phyloP scores from a whole-genome alignment of 2,329 filamentous ascomycete genomes.

The Aspergillus pseudotamarii region DNA sequence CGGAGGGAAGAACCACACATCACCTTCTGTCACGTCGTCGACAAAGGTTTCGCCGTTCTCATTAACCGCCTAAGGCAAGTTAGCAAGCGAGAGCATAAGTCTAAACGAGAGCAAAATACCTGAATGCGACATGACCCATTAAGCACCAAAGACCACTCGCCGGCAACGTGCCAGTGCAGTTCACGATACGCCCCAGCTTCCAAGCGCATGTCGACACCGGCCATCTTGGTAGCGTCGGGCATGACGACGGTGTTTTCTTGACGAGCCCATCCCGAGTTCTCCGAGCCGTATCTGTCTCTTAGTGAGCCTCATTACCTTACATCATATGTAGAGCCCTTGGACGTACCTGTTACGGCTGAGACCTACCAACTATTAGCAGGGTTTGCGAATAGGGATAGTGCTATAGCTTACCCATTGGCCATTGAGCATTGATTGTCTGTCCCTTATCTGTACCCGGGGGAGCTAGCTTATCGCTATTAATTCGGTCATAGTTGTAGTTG shows the following conservation, averaged over 20 bases:
- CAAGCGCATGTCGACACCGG: slow-evolving; percentile 63
- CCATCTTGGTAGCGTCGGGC: slow-evolving; percentile 55
- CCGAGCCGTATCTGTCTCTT: slow-evolving; percentile 40
- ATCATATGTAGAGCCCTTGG: background rate
- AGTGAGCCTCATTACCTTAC: background rate
- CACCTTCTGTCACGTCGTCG: slow-evolving; percentile 74
- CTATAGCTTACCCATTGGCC: slow-evolving; percentile 53
- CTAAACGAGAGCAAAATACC: slow-evolving; percentile 16
- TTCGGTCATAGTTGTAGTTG: slow-evolving; percentile 54
- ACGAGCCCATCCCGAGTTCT: slow-evolving; percentile 56
- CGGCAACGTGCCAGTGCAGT: slow-evolving; percentile 57
- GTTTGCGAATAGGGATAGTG: no score
- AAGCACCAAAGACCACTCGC: slow-evolving; percentile 43
- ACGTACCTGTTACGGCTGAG: slow-evolving; percentile 51
- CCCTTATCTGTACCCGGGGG: slow-evolving; percentile 56
- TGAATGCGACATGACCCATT: slow-evolving; percentile 44
- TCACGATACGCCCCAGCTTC: slow-evolving; percentile 63
- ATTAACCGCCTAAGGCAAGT: slow-evolving; percentile 32
- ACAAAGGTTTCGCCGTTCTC: slow-evolving; percentile 73
- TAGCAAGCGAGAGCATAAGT: background rate
- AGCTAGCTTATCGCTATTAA: slow-evolving; percentile 58
- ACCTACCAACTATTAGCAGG: slow-evolving; percentile 24
- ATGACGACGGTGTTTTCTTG: slow-evolving; percentile 58
- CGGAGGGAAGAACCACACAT: slow-evolving; percentile 80
- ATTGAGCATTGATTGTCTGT: slow-evolving; percentile 48